Conservation (phyloP, 768 basidiomycete species). For the Tylopilus rubrobrunneus region DNA sequence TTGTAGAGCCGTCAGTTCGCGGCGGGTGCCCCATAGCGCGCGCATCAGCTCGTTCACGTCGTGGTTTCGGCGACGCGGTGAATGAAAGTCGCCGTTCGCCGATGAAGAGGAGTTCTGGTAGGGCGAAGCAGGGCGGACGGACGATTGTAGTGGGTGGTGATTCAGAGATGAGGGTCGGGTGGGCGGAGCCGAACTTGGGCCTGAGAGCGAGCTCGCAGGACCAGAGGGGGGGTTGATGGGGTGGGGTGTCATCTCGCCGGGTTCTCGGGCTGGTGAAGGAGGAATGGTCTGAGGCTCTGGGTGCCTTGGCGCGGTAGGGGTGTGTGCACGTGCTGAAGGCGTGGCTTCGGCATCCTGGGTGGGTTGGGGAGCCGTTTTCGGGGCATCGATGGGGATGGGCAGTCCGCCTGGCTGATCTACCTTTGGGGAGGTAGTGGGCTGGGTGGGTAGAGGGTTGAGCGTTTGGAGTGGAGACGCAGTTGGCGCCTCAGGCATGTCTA, state of each 20-base stretch:
- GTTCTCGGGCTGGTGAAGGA: conserved; percentile 4
- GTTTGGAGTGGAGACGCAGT: neutral
- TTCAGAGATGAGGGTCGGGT: neutral
- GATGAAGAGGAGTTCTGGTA: neutral
- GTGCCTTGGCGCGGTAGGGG: neutral
- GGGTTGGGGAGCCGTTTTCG: neutral
- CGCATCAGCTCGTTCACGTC: conserved; percentile 15
- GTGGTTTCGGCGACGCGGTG: neutral
- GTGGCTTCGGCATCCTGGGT: neutral
- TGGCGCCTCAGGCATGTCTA: conserved; percentile 2
- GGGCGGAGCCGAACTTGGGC: neutral
- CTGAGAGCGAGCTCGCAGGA: neutral
- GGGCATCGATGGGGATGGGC: neutral
- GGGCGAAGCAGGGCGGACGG: neutral
- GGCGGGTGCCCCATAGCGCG: conserved; percentile 29
- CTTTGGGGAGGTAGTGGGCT: neutral
- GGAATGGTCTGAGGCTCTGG: neutral
- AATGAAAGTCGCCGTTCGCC: neutral
- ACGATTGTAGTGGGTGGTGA: neutral
- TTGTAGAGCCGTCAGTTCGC: conserved; percentile 19
- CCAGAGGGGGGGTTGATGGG: neutral
- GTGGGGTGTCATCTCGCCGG: conserved; percentile 4
- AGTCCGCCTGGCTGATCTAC: neutral
- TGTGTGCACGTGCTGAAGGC: neutral
- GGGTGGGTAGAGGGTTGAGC: neutral